These are phyloP conservation scores for Fusarium liriodendri DNA, from an alignment of 2,329 filamentous ascomycete species.

Conservation along the genomic window DNA sequence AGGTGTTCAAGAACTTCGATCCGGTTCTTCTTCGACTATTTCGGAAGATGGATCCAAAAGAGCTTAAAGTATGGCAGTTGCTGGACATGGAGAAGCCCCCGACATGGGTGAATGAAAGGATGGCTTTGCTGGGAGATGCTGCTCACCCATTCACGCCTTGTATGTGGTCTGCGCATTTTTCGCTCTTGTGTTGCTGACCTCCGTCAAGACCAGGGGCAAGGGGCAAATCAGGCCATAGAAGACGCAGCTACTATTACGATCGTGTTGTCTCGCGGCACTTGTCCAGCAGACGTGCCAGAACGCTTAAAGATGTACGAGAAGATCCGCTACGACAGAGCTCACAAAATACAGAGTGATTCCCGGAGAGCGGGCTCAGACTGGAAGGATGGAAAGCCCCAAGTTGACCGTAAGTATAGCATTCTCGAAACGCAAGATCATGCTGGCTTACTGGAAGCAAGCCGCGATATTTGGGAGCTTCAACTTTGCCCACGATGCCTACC, in stretches of 20 bases:
- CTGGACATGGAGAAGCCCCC: slow-evolving; percentile 71
- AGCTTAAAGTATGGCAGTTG: slow-evolving; percentile 68
- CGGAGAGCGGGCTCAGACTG: slow-evolving; percentile 57
- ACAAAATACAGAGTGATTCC: slow-evolving; percentile 68
- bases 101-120: slow-evolving; percentile 63
- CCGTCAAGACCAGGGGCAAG: slow-evolving; percentile 37
- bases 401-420: slow-evolving; percentile 23
- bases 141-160: slow-evolving; percentile 74
- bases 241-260: slow-evolving; percentile 70
- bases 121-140: slow-evolving; percentile 74
- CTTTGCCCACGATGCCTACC: slow-evolving; percentile 38
- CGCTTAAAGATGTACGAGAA: slow-evolving; percentile 70
- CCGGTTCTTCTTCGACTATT: slow-evolving; percentile 54
- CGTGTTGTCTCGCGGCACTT: slow-evolving; percentile 62
- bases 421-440: accelerated
- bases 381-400: slow-evolving; percentile 19
- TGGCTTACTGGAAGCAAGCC: slow-evolving; percentile 6
- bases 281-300: slow-evolving; percentile 60
- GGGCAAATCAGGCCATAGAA: slow-evolving; percentile 74
- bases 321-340: slow-evolving; percentile 67
- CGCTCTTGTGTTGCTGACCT: neutral
- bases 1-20: slow-evolving; percentile 56
- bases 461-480: slow-evolving; percentile 31
- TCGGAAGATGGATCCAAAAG: slow-evolving; percentile 55
- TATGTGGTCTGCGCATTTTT: neutral